Base-by-base conservation (phyloP, 371 early-diverging fungal species). In the Syncephalis fuscata region DNA sequence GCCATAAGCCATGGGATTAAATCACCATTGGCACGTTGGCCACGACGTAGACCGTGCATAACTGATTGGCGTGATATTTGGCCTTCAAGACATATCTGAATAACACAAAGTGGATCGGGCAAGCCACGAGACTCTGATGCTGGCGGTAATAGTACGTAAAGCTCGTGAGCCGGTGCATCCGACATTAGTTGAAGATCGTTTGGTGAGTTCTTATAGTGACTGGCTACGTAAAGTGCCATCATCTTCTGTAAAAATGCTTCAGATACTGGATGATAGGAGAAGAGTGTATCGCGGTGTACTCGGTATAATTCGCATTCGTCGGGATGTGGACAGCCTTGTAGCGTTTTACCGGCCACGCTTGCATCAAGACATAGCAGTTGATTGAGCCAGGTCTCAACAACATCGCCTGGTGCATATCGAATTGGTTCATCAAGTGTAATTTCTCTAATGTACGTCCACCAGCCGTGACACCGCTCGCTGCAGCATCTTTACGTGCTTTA, bases 131-230 rank as follows among this genome's bases (percentile, higher is more conserved):
- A 77, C 45, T 74, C 73, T 49, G 78, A 73, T 22, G 82, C 67
- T 9, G 92, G 93, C 39, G 96, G 92, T 32, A 98, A 61, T 22
- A 99, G 78, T 14, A 95, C 96, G 74, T 95, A 94, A 49, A 99
- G 66, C 54, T 92, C 88, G 66, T 98, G 98, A 1, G 92, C 92
- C n/a, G 95, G 95, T 0, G 94, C 94, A 57, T 99, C 99, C 67
- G 89, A 89, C 73, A 98, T 72, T 48, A 95, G 72, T 66, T 98
- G 95, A 59, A 99, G 63, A 65, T 99, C 99, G 66, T 99, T 94
- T 46, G 99, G 99, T 36, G 87, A 84, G 70, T 99, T 99, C 72
- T 95, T 99, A 78, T 99, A 99, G 62, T 99, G 99, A 53, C 92
- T 88, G 21, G 96, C 84, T 23, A 94, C 94, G 58, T 98, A 98